Percentiles rank a stretch among this genome's conserved stretches.
These are phyloP conservation scores for Pseudisothecium myosuroides DNA, from an alignment of 225 moss, liverwort and hornwort genomes.

Conservation along the genomic window DNA sequence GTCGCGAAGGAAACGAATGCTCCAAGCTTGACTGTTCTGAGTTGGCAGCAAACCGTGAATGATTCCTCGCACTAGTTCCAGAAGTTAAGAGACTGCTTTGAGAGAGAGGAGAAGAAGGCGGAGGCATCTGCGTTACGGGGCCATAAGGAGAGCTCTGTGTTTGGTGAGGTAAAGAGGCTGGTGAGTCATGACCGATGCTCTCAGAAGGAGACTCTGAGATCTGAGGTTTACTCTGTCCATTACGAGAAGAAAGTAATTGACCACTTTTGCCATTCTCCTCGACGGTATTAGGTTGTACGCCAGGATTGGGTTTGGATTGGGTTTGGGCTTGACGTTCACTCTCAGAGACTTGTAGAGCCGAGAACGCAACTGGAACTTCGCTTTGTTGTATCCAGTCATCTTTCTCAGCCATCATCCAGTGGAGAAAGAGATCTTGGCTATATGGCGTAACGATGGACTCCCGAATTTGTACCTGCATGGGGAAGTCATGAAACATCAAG, in stretches of 20 bases:
- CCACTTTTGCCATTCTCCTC: slow-evolving; percentile 6
- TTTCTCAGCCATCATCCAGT: slow-evolving; percentile 73
- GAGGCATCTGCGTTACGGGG: background rate
- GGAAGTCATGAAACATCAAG: background rate
- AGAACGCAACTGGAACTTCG: slow-evolving; percentile 49
- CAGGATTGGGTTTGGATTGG: slow-evolving; percentile 3
- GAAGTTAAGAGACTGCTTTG: background rate
- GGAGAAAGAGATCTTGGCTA: slow-evolving; percentile 55
- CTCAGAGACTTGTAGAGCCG: slow-evolving; percentile 27
- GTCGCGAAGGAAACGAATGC: background rate
- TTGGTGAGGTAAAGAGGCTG: background rate
- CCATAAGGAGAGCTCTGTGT: background rate
- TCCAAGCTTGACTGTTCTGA: background rate
- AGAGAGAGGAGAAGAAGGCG: background rate
- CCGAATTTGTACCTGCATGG: slow-evolving; percentile 57
- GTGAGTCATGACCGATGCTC: background rate
- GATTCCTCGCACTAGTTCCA: background rate
- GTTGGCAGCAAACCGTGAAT: slow-evolving; percentile 1
- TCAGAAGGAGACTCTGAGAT: background rate
- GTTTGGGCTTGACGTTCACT: slow-evolving; percentile 21
- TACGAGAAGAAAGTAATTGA: background rate
- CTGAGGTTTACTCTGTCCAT: slow-evolving; percentile 7
- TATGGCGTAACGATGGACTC: slow-evolving; percentile 75
- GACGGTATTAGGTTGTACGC: background rate
- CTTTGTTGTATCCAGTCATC: slow-evolving; percentile 64